These are phyloP conservation scores for Coniophora puteana DNA, from an alignment of 1,284 basidiomycete species.

Conservation along the genomic window DNA sequence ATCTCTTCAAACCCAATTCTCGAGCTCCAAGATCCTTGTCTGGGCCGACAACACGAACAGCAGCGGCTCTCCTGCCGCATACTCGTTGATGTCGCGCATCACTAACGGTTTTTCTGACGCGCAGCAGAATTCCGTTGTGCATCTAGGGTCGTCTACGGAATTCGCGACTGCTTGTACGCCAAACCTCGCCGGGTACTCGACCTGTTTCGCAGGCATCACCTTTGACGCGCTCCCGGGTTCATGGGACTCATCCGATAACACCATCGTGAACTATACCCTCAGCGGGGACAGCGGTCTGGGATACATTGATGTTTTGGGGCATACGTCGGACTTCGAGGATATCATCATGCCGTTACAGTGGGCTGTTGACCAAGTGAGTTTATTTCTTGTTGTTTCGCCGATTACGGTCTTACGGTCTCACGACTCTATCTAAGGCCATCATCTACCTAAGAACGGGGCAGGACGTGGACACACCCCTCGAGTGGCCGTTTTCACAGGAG, in stretches of 20 bases:
- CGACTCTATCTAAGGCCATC: constrained; percentile 41
- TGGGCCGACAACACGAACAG: constrained; percentile 57
- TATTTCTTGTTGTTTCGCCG: neutral
- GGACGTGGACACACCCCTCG: constrained; percentile 43
- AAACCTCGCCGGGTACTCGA: constrained; percentile 63
- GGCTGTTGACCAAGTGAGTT: constrained; percentile 63
- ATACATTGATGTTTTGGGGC: constrained; percentile 55
- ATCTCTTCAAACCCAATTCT: constrained; percentile 42
- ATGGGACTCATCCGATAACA: too few species aligned
- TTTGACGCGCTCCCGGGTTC: constrained; percentile 52
- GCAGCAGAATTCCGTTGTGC: constrained; percentile 39
- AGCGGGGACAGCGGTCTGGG: constrained; percentile 57
- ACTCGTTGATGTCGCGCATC: constrained; percentile 50
- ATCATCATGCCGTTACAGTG: constrained; percentile 68
- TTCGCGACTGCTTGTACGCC: constrained; percentile 59
- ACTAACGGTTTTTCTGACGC: constrained; percentile 39
- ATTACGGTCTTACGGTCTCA: neutral
- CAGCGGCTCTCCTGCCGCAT: constrained; percentile 40
- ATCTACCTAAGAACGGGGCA: constrained; percentile 57
- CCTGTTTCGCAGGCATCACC: constrained; percentile 63
- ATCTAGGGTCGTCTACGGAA: constrained; percentile 39
- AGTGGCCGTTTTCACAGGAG: constrained; percentile 65
- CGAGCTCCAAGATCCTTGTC: constrained; percentile 44
- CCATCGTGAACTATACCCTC: constrained; percentile 61
- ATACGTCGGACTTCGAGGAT: constrained; percentile 61